A percentile compares a stretch with the other conserved stretches of the same genome.
phyloP scores from a whole-genome alignment of 2,329 filamentous ascomycete species.

The Colletotrichum lentis region DNA sequence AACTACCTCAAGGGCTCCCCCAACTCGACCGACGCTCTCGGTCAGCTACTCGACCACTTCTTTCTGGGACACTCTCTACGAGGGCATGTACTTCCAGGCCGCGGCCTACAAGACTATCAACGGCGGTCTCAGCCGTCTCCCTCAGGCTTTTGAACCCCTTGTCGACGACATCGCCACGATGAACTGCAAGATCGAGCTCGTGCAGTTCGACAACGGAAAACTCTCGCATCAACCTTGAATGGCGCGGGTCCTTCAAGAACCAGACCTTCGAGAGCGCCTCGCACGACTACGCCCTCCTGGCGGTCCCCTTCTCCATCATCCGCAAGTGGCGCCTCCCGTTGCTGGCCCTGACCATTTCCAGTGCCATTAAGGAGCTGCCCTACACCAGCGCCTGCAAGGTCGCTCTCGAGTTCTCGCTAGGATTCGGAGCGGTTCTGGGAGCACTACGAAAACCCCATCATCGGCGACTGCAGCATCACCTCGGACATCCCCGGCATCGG shows the following conservation, averaged over 20 bases:
- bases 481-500: conserved; percentile 69
- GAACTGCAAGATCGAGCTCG: conserved; percentile 63
- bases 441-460: conserved; percentile 61
- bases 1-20: conserved; percentile 63
- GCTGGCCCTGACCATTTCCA: conserved; percentile 52
- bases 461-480: conserved; percentile 66
- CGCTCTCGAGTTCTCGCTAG: conserved; percentile 73
- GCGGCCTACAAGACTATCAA: conserved; percentile 72
- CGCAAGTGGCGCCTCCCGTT: conserved; percentile 67
- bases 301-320: conserved; percentile 70
- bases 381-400: conserved; percentile 64
- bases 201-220: conserved; percentile 60
- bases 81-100: conserved; percentile 67
- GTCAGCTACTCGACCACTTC: conserved; percentile 47
- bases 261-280: conserved; percentile 55
- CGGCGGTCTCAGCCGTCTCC: conserved; percentile 63
- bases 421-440: conserved; percentile 71
- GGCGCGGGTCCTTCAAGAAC: conserved; percentile 56
- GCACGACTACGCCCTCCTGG: conserved; percentile 73
- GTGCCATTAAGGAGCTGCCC: conserved; percentile 57
- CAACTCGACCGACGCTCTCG: conserved; percentile 60
- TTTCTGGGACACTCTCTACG: conserved; percentile 62
- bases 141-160: conserved; percentile 68
- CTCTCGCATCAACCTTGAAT: conserved; percentile 65
- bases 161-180: conserved; percentile 66